Conservation (phyloP, 306 rosid genomes). For the Ammopiptanthus mongolicus region DNA sequence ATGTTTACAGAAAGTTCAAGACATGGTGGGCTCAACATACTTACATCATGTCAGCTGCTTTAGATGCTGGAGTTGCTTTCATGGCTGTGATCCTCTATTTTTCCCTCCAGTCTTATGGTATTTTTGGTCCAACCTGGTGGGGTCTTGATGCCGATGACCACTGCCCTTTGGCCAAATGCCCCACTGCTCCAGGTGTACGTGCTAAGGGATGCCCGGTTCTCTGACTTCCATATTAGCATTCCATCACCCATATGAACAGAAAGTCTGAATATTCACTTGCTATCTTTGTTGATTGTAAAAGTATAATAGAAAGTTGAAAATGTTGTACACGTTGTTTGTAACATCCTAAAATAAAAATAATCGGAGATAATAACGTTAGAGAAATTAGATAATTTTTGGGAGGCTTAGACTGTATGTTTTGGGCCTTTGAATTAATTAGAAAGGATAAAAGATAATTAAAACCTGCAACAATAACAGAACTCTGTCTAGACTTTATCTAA, state of each 20-base stretch:
- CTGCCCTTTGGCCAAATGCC: constrained; percentile 50
- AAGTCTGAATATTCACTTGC: neutral
- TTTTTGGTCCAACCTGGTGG: constrained; percentile 57
- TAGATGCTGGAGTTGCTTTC: constrained; percentile 57
- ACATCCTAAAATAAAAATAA: too few species aligned
- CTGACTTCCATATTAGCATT: neutral
- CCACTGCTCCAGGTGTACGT: constrained; percentile 48
- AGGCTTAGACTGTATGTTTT: too few species aligned
- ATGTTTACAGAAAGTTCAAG: constrained; percentile 28
- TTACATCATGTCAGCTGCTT: constrained; percentile 48
- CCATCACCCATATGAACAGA: neutral
- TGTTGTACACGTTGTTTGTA: neutral
- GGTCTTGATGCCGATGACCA: constrained; percentile 41
- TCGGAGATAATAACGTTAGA: too few species aligned
- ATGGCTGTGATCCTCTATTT: constrained; percentile 35
- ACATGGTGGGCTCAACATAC: constrained; percentile 56
- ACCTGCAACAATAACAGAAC: too few species aligned
- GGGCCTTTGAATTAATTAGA: too few species aligned
- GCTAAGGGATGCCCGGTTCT: constrained; percentile 42
- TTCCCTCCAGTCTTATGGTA: constrained; percentile 30
- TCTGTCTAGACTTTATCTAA: too few species aligned
- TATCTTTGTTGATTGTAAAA: neutral
- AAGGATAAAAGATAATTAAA: too few species aligned
- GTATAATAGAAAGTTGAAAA: neutral
- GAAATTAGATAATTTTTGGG: too few species aligned